These are phyloP conservation scores for Wickerhamiella occidentalis DNA, from an alignment of 805 yeast species.

Conservation along the genomic window DNA sequence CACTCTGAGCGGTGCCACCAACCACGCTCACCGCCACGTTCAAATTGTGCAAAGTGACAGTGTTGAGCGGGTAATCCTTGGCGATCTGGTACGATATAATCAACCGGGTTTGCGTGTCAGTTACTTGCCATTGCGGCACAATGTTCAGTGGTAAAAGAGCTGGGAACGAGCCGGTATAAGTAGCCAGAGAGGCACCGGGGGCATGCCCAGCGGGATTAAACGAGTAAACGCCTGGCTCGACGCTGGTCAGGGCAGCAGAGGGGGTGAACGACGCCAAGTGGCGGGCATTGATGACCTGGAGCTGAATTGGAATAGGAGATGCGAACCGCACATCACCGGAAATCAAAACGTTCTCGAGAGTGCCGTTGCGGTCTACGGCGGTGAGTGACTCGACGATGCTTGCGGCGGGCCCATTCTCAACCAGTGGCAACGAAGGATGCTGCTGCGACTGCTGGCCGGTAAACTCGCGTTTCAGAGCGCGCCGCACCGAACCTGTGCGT, in stretches of 20 bases:
- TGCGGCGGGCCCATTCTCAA: constrained; percentile 39
- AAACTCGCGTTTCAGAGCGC: constrained; percentile 13
- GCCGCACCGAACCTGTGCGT: constrained; percentile 16
- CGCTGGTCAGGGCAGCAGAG: constrained; percentile 22
- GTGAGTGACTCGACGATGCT: constrained; percentile 77
- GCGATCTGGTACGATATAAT: constrained; percentile 56
- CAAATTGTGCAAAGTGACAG: constrained; percentile 43
- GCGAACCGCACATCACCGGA: constrained; percentile 50
- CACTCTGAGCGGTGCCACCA: constrained; percentile 49
- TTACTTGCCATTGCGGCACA: constrained; percentile 83
- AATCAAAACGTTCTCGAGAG: constrained; percentile 44
- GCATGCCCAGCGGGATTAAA: constrained; percentile 9
- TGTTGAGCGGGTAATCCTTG: constrained; percentile 34
- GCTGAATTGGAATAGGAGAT: constrained; percentile 17
- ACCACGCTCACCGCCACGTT: constrained; percentile 49
- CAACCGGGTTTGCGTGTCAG: constrained; percentile 71
- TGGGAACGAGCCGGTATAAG: constrained; percentile 45
- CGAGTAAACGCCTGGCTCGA: constrained; percentile 11
- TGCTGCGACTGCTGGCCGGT: constrained; percentile 14
- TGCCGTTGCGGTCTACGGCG: constrained; percentile 62
- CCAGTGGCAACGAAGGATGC: constrained; percentile 25
- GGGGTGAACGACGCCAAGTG: constrained; percentile 39
- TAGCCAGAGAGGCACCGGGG: constrained; percentile 47
- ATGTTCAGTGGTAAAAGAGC: constrained; percentile 51
- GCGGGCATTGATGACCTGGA: constrained; percentile 21